A percentile compares a stretch with the other conserved stretches of the same genome.
phyloP scores from a whole-genome alignment of 176 grass and related monocot genomes.

The Carex pumila region DNA sequence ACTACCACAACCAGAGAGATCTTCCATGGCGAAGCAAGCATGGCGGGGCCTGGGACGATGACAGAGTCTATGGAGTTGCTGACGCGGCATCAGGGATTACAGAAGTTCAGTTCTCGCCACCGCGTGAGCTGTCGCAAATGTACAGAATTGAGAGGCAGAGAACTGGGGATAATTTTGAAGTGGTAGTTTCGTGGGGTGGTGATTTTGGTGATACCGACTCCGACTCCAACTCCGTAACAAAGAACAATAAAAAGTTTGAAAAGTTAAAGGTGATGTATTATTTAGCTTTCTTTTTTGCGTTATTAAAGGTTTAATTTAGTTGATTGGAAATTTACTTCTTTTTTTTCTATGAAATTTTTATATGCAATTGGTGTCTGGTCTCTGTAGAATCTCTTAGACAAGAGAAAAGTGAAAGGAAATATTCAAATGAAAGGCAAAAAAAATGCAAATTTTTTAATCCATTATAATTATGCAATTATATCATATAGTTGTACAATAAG shows the following conservation, averaged over 20 bases:
- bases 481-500: not conserved
- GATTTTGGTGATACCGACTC: not conserved
- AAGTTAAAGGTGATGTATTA: slow-evolving; percentile 51
- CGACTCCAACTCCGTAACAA: not conserved
- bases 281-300: too few species aligned
- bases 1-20: too few species aligned
- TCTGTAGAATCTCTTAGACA: not conserved
- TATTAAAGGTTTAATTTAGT: not conserved
- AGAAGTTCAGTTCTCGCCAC: slow-evolving; percentile 40
- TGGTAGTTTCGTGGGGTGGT: slow-evolving; percentile 8
- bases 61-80: not conserved
- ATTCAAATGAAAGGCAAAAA: not conserved
- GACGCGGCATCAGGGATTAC: not conserved
- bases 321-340: not conserved
- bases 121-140: slow-evolving; percentile 45
- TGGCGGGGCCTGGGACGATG: too few species aligned
- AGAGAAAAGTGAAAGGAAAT: not conserved
- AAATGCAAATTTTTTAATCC: not conserved
- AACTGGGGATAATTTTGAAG: slow-evolving; percentile 13
- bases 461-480: not conserved
- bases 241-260: slow-evolving; percentile 36
- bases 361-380: not conserved
- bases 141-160: not conserved
- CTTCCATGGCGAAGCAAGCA: too few species aligned
- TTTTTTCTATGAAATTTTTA: not conserved